A percentile compares a stretch with the other conserved stretches of the same genome.
These are phyloP conservation scores for Diaporthe helianthi DNA, from an alignment of 2,329 filamentous ascomycete species.

Conservation along the genomic window DNA sequence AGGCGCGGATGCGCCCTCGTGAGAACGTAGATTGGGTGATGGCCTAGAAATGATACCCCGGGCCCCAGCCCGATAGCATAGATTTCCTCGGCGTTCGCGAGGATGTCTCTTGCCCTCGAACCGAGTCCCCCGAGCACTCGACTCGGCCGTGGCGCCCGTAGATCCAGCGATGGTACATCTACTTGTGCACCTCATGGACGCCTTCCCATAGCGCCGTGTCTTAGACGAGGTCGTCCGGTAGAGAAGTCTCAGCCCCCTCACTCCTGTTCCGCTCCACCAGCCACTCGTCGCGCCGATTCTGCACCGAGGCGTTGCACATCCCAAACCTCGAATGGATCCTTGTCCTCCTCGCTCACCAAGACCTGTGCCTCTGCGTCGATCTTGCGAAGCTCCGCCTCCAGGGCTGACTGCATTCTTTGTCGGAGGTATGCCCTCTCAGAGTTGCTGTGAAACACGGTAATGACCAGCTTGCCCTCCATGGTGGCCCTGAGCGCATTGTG, in stretches of 20 bases:
- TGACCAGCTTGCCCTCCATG: constrained; percentile 81
- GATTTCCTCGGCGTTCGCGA: background rate
- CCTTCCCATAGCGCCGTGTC: background rate
- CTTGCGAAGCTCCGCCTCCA: constrained; percentile 64
- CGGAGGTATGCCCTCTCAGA: constrained; percentile 85
- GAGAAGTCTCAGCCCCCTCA: too few species aligned
- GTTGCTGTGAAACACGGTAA: constrained; percentile 91
- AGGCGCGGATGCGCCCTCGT: constrained; percentile 22
- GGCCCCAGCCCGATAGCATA: background rate
- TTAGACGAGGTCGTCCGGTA: background rate
- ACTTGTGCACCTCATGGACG: background rate
- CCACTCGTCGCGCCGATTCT: constrained; percentile 29
- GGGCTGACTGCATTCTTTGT: constrained; percentile 70
- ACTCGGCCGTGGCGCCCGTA: background rate
- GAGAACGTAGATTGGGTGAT: constrained; percentile 15
- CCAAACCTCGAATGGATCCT: constrained; percentile 87
- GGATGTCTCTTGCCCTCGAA: background rate
- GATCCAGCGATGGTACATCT: background rate
- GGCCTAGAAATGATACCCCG: constrained; percentile 24
- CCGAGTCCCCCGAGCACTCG: background rate
- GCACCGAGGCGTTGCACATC: constrained; percentile 47
- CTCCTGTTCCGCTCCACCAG: background rate
- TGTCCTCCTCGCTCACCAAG: constrained; percentile 78
- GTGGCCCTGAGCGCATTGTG: constrained; percentile 89
- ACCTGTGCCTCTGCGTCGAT: constrained; percentile 64